Evolutionary conservation across 495 filamentous ascomycete genomes (phyloP).

Genomic region (Oleoguttula mirabilis): DNA sequence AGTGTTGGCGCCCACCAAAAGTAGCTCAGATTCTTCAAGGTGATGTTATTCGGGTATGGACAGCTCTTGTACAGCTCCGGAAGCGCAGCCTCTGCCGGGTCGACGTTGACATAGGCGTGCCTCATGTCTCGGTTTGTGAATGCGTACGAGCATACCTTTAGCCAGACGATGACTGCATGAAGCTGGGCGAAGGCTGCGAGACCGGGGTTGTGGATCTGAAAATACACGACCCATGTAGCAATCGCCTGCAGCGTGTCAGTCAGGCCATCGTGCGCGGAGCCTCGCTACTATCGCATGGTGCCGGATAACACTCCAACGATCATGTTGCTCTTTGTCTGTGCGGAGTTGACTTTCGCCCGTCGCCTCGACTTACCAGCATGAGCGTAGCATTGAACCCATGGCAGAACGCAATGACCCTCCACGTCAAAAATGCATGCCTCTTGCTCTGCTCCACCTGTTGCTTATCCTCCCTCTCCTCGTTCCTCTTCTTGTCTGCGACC

Average conservation of each 20-base stretch:
- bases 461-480: constrained; percentile 44
- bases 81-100: constrained; percentile 46
- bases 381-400: constrained; percentile 74
- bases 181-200: constrained; percentile 85
- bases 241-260: no score
- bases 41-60: constrained; percentile 85
- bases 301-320: no score
- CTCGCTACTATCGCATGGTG: no score
- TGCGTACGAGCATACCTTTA: constrained; percentile 91
- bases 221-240: constrained; percentile 79
- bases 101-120: constrained; percentile 42
- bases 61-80: constrained; percentile 72
- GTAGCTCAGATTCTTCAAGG: constrained; percentile 70
- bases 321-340: no score
- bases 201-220: constrained; percentile 76
- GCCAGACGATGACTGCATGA: constrained; percentile 88
- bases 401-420: constrained; percentile 60
- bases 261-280: no score
- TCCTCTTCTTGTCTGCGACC: constrained; percentile 32
- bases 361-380: no score
- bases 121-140: constrained; percentile 94
- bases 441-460: constrained; percentile 32
- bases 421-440: constrained; percentile 52
- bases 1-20: constrained; percentile 97
- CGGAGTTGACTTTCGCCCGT: no score